These are phyloP conservation scores for Sanghuangporus sanghuang DNA, from an alignment of 1,284 basidiomycete genomes.

Conservation along the genomic window DNA sequence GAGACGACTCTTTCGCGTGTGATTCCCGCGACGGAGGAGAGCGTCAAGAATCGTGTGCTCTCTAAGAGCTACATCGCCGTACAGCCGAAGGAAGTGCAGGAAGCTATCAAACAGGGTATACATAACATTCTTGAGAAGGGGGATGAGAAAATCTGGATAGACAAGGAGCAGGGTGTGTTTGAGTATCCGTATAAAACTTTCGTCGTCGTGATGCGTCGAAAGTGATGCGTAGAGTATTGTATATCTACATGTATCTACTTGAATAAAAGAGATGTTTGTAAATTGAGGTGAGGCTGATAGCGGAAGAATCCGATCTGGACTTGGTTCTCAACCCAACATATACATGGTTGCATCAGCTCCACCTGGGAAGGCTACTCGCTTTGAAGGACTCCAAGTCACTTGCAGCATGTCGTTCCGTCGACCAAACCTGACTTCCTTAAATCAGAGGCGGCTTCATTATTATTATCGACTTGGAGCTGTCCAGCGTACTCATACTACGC, in stretches of 20 bases:
- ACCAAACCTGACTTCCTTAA: no score
- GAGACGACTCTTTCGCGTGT: conserved; percentile 41
- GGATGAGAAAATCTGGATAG: conserved; percentile 42
- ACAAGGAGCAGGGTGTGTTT: conserved; percentile 43
- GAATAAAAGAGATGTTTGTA: background rate
- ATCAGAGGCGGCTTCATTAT: no score
- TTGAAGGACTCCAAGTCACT: no score
- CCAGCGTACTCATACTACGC: no score
- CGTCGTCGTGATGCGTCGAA: conserved; percentile 38
- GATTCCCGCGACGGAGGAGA: conserved; percentile 44
- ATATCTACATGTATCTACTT: background rate
- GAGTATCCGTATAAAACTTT: conserved; percentile 51
- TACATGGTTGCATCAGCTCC: no score
- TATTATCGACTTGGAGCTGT: no score
- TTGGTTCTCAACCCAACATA: no score
- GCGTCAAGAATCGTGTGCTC: conserved; percentile 51
- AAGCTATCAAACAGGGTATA: conserved; percentile 42
- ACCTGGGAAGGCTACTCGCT: no score
- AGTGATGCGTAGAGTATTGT: conserved; percentile 17
- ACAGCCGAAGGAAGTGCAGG: conserved; percentile 48
- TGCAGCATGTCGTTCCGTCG: no score
- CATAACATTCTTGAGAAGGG: conserved; percentile 42
- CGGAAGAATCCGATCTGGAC: background rate
- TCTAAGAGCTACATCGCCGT: conserved; percentile 75
- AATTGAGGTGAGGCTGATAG: background rate